Conservation (phyloP, 2,329 filamentous ascomycete genomes). For the Penicillium psychrosexuale region DNA sequence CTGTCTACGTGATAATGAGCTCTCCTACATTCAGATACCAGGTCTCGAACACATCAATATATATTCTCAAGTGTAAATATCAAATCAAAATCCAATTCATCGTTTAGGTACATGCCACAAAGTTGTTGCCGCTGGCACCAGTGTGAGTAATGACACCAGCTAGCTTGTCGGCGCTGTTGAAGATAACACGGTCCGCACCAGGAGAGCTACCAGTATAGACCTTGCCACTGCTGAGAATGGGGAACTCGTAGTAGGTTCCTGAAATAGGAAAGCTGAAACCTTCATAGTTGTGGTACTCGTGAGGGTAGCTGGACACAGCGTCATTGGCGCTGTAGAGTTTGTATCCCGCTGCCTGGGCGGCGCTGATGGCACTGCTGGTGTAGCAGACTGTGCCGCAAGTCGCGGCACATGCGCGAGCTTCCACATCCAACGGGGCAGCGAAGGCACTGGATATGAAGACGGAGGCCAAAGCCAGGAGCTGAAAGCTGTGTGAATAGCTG, state of each 20-base stretch:
- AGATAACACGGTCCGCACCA: constrained; percentile 64
- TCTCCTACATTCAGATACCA: constrained; percentile 15
- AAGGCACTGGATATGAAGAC: constrained; percentile 24
- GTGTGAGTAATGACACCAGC: constrained; percentile 69
- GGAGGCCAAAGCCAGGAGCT: constrained; percentile 20
- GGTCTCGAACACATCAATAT: not conserved
- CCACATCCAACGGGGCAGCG: constrained; percentile 30
- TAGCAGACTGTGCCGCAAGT: constrained; percentile 57
- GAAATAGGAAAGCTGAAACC: constrained; percentile 58
- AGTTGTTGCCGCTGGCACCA: constrained; percentile 65
- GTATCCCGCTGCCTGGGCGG: constrained; percentile 54
- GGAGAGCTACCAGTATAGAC: constrained; percentile 60
- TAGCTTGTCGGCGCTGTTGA: constrained; percentile 55
- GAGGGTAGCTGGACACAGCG: constrained; percentile 51
- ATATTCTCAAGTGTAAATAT: constrained; percentile 23
- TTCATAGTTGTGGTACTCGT: constrained; percentile 61
- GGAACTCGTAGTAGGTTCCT: constrained; percentile 64
- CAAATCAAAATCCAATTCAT: constrained; percentile 31
- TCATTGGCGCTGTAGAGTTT: constrained; percentile 45
- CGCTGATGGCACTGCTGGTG: constrained; percentile 48
- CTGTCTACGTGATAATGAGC: constrained; percentile 18
- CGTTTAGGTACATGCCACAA: constrained; percentile 56
- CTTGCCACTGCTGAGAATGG: constrained; percentile 49
- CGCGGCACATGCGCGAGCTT: constrained; percentile 46
- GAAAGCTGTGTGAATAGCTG: not conserved